phyloP scores from a whole-genome alignment of 805 yeast genomes.

The Sugiyamaella americana region DNA sequence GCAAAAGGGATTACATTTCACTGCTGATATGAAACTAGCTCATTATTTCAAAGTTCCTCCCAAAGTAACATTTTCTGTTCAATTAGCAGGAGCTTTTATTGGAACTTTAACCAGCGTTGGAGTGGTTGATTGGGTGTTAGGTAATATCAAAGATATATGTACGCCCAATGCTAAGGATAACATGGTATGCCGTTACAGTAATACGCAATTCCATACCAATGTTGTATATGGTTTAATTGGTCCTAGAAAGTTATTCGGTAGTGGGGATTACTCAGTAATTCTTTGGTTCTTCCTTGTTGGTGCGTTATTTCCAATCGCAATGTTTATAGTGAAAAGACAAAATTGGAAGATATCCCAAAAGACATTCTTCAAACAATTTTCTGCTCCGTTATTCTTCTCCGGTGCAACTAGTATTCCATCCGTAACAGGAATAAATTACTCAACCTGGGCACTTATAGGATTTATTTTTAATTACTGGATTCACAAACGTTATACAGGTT shows the following conservation, averaged over 20 bases:
- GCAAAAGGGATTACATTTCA: conserved; percentile 51
- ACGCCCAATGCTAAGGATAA: conserved; percentile 36
- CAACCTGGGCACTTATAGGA: conserved; percentile 46
- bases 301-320: conserved; percentile 22
- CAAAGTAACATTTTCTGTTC: conserved; percentile 46
- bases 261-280: conserved; percentile 44
- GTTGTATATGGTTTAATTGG: conserved; percentile 63
- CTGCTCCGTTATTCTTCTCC: conserved; percentile 54
- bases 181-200: conserved; percentile 43
- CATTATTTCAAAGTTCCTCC: conserved; percentile 59
- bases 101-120: conserved; percentile 39
- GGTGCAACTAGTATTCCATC: conserved; percentile 51
- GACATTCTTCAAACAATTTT: conserved; percentile 34
- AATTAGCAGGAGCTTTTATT: conserved; percentile 39
- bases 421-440: conserved; percentile 46
- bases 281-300: conserved; percentile 55
- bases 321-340: conserved; percentile 27
- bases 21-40: conserved; percentile 53
- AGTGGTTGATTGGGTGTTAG: conserved; percentile 39
- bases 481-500: conserved; percentile 42
- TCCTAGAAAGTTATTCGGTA: conserved; percentile 49
- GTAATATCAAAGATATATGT: conserved; percentile 40
- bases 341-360: neutral
- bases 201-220: conserved; percentile 48
- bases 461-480: conserved; percentile 47